Evolutionary conservation across 169 alveolate genomes (phyloP), one percentile per base, ranked within the genome.

Genomic region (Eimeria necatrix): DNA sequence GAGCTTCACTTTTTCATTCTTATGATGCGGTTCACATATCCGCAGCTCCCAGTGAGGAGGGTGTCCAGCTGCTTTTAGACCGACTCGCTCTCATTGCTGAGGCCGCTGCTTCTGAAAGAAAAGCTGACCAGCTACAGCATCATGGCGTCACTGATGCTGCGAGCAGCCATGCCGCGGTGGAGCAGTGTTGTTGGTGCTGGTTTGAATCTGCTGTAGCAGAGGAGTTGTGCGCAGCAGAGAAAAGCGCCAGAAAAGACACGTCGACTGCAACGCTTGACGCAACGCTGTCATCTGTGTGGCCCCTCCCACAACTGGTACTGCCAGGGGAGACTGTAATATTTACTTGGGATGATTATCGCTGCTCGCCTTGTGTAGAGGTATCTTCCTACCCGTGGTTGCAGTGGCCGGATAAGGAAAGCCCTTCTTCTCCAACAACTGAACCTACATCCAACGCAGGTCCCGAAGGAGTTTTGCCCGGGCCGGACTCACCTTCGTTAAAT

Each of bases 321-420:
- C 95, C 95, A 14, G 95, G 89, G 9, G 95, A 92, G 76, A 85
- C 74, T n/a, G 86, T 61, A n/a, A 51, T 92, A 14, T 49, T 92
- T 48, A 78, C 92, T 9, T 92, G 95, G 95, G 95, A 92, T 53
- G 95, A 92, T 48, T 80, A 70, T 61, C 91, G 95, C 41, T 49
- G 86, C 80, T 76, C 48, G 18, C 85, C 91, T 6, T 78, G 92
- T 56, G 56, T 92, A 14, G 95, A 92, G 86, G 48, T 92, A 24
- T 52, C 92, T 48, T 85, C 52, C 49, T 49, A 48, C 20, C 92
- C 95, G 59, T 59, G 91, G 91, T 20, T 84, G 76, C 78, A 84
- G 60, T 76, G 32, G 78, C 32, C 24, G 46, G 16, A 4, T 24
- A 48, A 56, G 91, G 48, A 59, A 32, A 24, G 14, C 9, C 51